Evolutionary conservation across 176 grass and related monocot species (phyloP), one percentile per base, ranked within the genome.

Genomic region (Miscanthus lutarioriparius): DNA sequence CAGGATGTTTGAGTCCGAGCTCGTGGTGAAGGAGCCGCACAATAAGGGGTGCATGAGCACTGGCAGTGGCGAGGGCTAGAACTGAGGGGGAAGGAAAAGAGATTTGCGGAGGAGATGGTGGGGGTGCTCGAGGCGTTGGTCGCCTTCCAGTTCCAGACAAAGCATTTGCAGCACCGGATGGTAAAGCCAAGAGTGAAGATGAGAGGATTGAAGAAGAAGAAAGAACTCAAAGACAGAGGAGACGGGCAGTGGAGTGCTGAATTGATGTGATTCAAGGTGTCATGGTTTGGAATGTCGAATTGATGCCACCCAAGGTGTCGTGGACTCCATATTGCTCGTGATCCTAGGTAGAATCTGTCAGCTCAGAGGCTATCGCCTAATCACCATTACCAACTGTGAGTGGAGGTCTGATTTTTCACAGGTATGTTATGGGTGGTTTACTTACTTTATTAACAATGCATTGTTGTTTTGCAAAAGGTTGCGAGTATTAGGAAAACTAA

Each of bases 361-460:
- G 35, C 35, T 47, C 22, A 6, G 40, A 69, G 63, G 45, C 39
- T 32, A 30, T 79, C 2, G 35, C 47, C 15, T 0, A 17, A 49
- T 49, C 14, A 17, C 26, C 39, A 22, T 71, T 38, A 12, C 39
- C 27, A 72, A 64, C 41, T 6, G 41, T 43, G 10, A 11, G 15
- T 9, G 39, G 63, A 73, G 76, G 67, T 86, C 63, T 65, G 68
- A 13, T 66, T 43, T 87, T 45, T 39, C 7, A 14, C 33, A 23
- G 30, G 15, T 65, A 17, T 63, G 20, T 14, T 32, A 19, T 84
- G 23, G 22, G 15, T 63, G 39, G 8, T 78, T 80, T 44, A 78
- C 2, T 84, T 74, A 64, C 23, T 20, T n/a, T n/a, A n/a, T 54
- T 67, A 3, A 56, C 11, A 44, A 13, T 76, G 35, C 12, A 54